Base-by-base conservation (phyloP, 805 yeast species). In the Saccharomycopsis sp. region DNA sequence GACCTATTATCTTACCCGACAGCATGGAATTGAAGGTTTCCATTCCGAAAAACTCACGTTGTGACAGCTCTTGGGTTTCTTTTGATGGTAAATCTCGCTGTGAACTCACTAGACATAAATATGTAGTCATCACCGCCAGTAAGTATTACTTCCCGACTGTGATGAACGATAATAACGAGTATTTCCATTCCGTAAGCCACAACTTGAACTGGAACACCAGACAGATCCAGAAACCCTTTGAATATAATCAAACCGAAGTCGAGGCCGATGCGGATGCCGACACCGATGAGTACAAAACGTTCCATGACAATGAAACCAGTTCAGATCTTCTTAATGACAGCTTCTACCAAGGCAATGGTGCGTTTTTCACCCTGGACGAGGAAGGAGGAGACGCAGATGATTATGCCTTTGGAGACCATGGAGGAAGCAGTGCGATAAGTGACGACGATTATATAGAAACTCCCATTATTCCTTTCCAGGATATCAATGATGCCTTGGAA, bases 71-170 rank as follows among this genome's bases (percentile, higher is more conserved):
- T 0, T 94, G 97, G 96, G 96, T 96, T 1, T 86, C 97, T 1
- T 94, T 94, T 69, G 99, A 94, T 72, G 99, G 99, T 12, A 85
- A 94, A 64, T 84, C 85, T 22, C 76, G 98, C 49, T 86, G 90
- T 2, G 97, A 94, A 69, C 73, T 94, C 53, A 72, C 75, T 38
- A 83, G 82, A 58, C 97, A 98, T 7, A 94, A 90, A 69, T 91
- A 89, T 66, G 88, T 94, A 38, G 82, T 91, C 0, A 81, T 94
- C 15, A 82, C 83, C 47, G 97, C 97, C 0, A 85, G 94, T 52
- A 89, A 91, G 29, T 93, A 81, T 72, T 96, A 97, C 22, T 94
- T 94, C 75, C 99, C 99, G 3, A 91, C 97, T 0, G 94, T 94
- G 2, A 81, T 84, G 62, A 79, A 88, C 1, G 81, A 87, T 22